Evolutionary conservation across 352 stramenopile genomes (phyloP), one percentile per base, ranked within the genome.

Genomic region (Phytophthora sansomeana): DNA sequence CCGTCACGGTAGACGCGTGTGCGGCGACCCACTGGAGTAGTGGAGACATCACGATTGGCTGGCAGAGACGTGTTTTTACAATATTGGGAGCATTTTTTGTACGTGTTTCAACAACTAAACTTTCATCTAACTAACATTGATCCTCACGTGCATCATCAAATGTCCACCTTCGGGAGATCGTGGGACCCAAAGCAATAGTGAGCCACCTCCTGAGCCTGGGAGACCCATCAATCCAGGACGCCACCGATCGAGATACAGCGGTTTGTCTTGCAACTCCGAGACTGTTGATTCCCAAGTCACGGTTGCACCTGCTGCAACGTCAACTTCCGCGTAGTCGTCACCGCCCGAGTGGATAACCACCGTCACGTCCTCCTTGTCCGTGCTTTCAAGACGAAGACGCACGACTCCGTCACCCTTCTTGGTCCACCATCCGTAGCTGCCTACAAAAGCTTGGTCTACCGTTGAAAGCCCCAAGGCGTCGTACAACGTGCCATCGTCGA

Each of bases 191-290:
- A 81, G 33, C 16, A 78, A 19, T 6, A 86, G 58, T 41, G 78
- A 86, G 21, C 78, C 61, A 39, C 61, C 61, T 10, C 61, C 61
- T 50, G 50, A 48, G 8, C 54, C 54, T 21, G 54, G 54, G 57
- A 84, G 41, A 6, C 63, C 71, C 2, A 80, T 19, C 28, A 83
- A 60, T 13, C 74, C 75, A 24, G 73, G 75, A 41, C 78, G 78
- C 78, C 75, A 87, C 28, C 78, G 78, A 59, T 87, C 78, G 28
- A 87, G 28, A 59, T 87, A 87, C 57, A 87, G 10, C 0, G 69
- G 82, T 58, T 82, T 82, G 49, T 85, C 74, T 48, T 83, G 60
- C 33, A 85, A 63, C 6, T 70, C 58, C 0, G 61, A 35, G 11
- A 85, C 57, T 4, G 48, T 72, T 8, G 70, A 69, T 19, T 74